Conservation (phyloP, 2,329 filamentous ascomycete genomes). For the Clonostachys solani region DNA sequence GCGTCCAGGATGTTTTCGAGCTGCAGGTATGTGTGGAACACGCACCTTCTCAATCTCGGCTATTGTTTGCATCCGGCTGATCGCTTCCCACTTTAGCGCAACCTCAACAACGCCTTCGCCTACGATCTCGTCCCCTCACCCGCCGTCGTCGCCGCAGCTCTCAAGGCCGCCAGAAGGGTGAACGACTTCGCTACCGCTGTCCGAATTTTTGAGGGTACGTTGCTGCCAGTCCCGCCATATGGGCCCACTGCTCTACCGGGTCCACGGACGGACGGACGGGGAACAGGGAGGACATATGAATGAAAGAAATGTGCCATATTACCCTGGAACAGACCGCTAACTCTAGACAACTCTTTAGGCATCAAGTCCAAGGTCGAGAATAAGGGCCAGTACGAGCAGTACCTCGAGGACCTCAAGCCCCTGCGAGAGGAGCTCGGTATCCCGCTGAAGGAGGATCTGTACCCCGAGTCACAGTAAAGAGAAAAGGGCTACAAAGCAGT, state of each 20-base stretch:
- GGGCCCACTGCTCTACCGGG: neutral
- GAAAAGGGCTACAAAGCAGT: neutral
- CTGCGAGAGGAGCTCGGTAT: conserved; percentile 93
- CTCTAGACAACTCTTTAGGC: conserved; percentile 44
- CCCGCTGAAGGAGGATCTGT: conserved; percentile 87
- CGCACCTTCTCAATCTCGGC: conserved; percentile 11
- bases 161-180: conserved; percentile 90
- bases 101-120: conserved; percentile 99
- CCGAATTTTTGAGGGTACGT: conserved; percentile 93
- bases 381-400: conserved; percentile 94
- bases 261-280: neutral
- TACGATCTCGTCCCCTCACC: conserved; percentile 98
- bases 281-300: too few species aligned
- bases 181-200: conserved; percentile 99
- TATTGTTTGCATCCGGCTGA: conserved; percentile 18
- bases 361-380: conserved; percentile 99
- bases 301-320: too few species aligned
- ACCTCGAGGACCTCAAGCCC: conserved; percentile 87
- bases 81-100: conserved; percentile 49
- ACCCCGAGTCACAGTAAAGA: conserved; percentile 58
- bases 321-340: neutral
- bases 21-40: conserved; percentile 71
- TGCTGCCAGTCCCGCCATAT: neutral
- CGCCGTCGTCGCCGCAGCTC: conserved; percentile 83
- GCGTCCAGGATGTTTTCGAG: conserved; percentile 98